Percentiles rank a stretch among this genome's conserved stretches.
These are phyloP conservation scores for Capronia americana DNA, from an alignment of 2,329 filamentous ascomycete genomes.

Conservation along the genomic window DNA sequence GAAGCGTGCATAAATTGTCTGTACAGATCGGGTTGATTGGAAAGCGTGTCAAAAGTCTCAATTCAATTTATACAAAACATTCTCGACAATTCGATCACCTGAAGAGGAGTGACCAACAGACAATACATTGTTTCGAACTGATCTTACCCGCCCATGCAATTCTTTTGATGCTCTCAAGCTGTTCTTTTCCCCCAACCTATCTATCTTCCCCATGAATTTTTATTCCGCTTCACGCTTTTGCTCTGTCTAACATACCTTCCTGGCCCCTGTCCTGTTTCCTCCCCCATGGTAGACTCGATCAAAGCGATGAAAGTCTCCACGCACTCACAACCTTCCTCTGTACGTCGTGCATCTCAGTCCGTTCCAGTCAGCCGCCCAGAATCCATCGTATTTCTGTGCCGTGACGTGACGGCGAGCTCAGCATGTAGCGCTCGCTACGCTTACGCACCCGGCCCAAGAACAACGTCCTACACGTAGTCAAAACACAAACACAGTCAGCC, in stretches of 20 bases:
- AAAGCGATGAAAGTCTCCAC: too few relatives aligned
- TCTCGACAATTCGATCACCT: background rate
- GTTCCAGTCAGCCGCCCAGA: too few relatives aligned
- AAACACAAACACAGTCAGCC: background rate
- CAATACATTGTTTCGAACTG: background rate
- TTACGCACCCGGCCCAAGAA: slow-evolving; percentile 31
- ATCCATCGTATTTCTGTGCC: too few relatives aligned
- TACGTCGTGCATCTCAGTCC: too few relatives aligned
- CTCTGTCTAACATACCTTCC: background rate
- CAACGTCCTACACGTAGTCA: slow-evolving; percentile 25
- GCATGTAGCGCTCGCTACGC: background rate
- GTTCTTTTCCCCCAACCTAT: background rate
- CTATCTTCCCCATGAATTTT: background rate
- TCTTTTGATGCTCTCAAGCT: background rate
- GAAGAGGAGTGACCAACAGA: background rate
- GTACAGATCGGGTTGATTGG: background rate
- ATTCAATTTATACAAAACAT: background rate
- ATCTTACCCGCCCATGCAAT: background rate
- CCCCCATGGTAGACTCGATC: too few relatives aligned
- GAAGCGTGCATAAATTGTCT: background rate
- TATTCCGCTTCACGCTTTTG: background rate
- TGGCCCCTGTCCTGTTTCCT: background rate
- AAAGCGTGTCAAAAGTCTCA: background rate
- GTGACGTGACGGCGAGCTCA: too few relatives aligned
- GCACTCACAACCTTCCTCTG: too few relatives aligned